phyloP scores from a whole-genome alignment of 306 rosid species.

The Cicer bijugum region DNA sequence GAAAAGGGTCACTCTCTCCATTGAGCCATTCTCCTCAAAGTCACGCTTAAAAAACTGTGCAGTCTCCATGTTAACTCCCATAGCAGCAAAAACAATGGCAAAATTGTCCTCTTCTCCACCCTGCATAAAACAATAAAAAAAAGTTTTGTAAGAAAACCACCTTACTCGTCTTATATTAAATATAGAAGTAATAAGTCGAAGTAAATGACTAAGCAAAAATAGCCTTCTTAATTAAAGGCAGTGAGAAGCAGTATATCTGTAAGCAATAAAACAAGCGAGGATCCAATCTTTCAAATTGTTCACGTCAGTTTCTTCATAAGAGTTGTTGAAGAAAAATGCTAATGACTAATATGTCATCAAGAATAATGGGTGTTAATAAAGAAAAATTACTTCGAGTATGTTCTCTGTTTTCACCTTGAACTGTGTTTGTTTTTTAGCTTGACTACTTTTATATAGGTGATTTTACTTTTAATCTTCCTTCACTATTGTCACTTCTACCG shows the following conservation, averaged over 20 bases:
- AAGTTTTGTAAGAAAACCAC: slow-evolving; percentile 31
- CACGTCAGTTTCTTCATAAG: not conserved
- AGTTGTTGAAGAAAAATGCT: slow-evolving; percentile 22
- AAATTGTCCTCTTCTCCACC: slow-evolving; percentile 85
- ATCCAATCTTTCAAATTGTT: slow-evolving; percentile 22
- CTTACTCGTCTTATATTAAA: slow-evolving; percentile 1
- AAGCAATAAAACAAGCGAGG: slow-evolving; percentile 33
- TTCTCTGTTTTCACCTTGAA: not conserved
- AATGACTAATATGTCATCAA: slow-evolving; percentile 11
- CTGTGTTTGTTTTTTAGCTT: slow-evolving; percentile 12
- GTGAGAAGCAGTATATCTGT: slow-evolving; percentile 21
- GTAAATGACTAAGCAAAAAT: slow-evolving; percentile 24
- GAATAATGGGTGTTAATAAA: not conserved
- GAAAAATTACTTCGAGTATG: not conserved
- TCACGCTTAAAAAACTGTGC: slow-evolving; percentile 99
- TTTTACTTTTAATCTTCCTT: slow-evolving; percentile 24
- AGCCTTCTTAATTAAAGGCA: slow-evolving; percentile 22
- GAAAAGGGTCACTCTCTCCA: slow-evolving; percentile 99
- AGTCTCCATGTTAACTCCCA: slow-evolving; percentile 99
- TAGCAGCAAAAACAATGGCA: slow-evolving; percentile 99
- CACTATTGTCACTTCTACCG: not conserved
- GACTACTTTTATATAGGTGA: slow-evolving; percentile 2
- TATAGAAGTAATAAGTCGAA: slow-evolving; percentile 14
- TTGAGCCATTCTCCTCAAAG: slow-evolving; percentile 99
- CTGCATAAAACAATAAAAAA: slow-evolving; percentile 61